Evolutionary conservation across 345 rosid genomes (phyloP).

Genomic region (Citrus mangshanensis): DNA sequence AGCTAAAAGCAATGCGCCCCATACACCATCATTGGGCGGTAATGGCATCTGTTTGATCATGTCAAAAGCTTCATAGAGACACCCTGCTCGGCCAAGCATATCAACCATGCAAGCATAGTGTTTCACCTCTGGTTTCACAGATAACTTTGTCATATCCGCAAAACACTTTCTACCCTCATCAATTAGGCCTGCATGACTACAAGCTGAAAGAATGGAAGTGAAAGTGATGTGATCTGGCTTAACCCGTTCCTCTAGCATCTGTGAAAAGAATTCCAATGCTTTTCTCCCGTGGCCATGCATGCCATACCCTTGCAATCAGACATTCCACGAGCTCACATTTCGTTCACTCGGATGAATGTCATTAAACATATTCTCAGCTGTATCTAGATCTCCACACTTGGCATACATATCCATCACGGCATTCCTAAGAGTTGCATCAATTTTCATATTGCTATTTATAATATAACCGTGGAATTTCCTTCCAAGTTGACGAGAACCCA

Average conservation of each 20-base stretch:
- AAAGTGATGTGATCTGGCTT: conserved; percentile 52
- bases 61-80: conserved; percentile 43
- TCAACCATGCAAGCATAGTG: conserved; percentile 68
- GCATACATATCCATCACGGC: conserved; percentile 57
- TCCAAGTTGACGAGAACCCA: conserved; percentile 42
- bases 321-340: conserved; percentile 45
- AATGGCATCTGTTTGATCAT: conserved; percentile 48
- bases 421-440: conserved; percentile 35
- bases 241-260: conserved; percentile 42
- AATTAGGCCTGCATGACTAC: conserved; percentile 58
- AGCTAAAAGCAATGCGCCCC: conserved; percentile 65
- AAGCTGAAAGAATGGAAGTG: conserved; percentile 55
- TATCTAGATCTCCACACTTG: conserved; percentile 54
- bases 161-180: conserved; percentile 54
- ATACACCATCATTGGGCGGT: conserved; percentile 42
- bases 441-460: conserved; percentile 23
- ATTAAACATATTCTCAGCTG: conserved; percentile 41
- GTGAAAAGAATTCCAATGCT: conserved; percentile 41
- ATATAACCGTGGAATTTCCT: conserved; percentile 36
- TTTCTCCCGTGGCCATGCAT: conserved; percentile 45
- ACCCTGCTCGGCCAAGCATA: conserved; percentile 62
- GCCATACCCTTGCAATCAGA: conserved; percentile 53
- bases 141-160: conserved; percentile 34
- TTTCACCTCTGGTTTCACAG: conserved; percentile 32
- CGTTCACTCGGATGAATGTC: conserved; percentile 25